phyloP scores from a whole-genome alignment of 352 stramenopile species.

The Phytophthora boehmeriae region DNA sequence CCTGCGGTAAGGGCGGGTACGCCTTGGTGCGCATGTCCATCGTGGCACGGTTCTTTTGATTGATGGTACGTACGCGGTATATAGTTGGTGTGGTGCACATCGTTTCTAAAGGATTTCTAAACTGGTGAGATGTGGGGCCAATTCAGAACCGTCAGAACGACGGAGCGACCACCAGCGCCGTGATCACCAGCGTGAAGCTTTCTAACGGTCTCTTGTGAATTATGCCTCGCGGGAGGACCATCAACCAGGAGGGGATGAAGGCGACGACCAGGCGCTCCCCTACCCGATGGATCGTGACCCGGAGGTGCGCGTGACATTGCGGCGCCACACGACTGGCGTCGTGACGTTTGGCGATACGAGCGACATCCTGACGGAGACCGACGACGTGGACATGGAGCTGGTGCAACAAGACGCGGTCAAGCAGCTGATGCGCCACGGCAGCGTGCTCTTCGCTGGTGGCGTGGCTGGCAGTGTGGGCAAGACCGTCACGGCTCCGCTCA shows the following conservation, averaged over 20 bases:
- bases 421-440: conserved; percentile 77
- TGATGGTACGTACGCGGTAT: not conserved
- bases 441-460: conserved; percentile 88
- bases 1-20: conserved; percentile 64
- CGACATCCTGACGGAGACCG: conserved; percentile 80
- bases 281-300: conserved; percentile 24
- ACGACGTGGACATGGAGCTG: conserved; percentile 78
- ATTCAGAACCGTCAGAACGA: too few relatives aligned
- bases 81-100: too few relatives aligned
- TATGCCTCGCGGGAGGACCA: conserved; percentile 36
- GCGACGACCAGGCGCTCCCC: conserved; percentile 7
- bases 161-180: conserved; percentile 1
- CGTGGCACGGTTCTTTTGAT: conserved; percentile 11
- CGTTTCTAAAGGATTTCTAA: conserved; percentile 14
- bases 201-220: not conserved
- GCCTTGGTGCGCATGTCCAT: conserved; percentile 67
- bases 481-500: conserved; percentile 95
- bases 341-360: conserved; percentile 81
- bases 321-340: conserved; percentile 80
- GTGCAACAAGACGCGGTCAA: conserved; percentile 72
- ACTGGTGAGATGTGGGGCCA: not conserved
- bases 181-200: conserved; percentile 13
- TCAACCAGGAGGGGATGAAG: conserved; percentile 23
- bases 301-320: conserved; percentile 57
- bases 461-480: conserved; percentile 96